Base-by-base conservation (phyloP, 345 rosid species). In the Eucalyptus brandiana region DNA sequence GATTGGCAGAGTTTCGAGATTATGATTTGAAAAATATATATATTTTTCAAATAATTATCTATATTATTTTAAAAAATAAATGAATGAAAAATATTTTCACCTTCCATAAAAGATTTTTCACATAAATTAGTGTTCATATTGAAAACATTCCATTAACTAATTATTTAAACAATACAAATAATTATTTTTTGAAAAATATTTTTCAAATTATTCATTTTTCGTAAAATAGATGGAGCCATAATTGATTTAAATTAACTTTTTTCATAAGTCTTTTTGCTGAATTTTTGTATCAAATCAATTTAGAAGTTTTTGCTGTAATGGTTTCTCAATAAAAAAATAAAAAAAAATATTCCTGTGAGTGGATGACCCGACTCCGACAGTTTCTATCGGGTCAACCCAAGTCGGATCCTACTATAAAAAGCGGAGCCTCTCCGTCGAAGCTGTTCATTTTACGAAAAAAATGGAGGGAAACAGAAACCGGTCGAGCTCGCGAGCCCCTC, bases 381-480 rank as follows among this genome's bases (percentile, higher is more conserved):
- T 69, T 69, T 56, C 24, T 69, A 34, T 37, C 28, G 45, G 45
- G 81, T 37, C 81, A 21, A 10, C 45, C 12, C 81, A 28, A 19
- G 26, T 6, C 81, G 81, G 81, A 72, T 37, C 45, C 81, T 72
- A 72, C 81, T 19, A 72, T 37, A 37, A 72, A 34, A 72, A 2
- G 83, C 28, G 45, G 28, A 21, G 83, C 23, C 83, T 6, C 45
- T 11, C 45, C 83, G 28, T 11, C 13, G 45, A 37, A 76, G 83
- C 15, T 6, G 28, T 37, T 72, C 83, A 10, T 5, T 19, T 37
- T 11, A 72, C 83, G 32, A 62, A 80, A 62, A 62, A 53, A 34
- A 96, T 96, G 98, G 97, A 93, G 97, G 97, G 96, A 95, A 94
- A 91, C 17, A 56, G 87, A 19, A 91, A 90, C 8, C 81, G 76